Percentiles rank a stretch among this genome's conserved stretches.
Conservation (phyloP, 2,329 filamentous ascomycete species). For the Rhynchosporium secalis region DNA sequence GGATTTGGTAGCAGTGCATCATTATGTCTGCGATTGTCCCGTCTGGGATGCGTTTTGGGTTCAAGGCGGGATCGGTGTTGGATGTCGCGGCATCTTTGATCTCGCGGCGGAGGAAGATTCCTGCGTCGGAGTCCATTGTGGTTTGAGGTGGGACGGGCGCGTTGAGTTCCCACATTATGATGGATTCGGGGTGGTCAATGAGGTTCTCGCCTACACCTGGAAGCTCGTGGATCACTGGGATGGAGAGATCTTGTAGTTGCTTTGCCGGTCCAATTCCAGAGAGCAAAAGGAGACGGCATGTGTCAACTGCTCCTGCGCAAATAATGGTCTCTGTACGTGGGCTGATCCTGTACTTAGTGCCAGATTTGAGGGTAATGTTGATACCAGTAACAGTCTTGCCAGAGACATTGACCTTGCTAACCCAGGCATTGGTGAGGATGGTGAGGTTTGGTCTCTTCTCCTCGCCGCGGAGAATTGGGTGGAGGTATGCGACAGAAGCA, state of each 20-base stretch:
- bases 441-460: constrained; percentile 83
- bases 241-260: constrained; percentile 39
- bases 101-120: constrained; percentile 75
- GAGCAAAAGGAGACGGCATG: constrained; percentile 43
- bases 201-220: constrained; percentile 43
- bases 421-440: constrained; percentile 84
- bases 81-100: constrained; percentile 59
- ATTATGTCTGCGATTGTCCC: constrained; percentile 81
- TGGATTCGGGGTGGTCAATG: constrained; percentile 41
- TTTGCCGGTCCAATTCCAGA: constrained; percentile 42
- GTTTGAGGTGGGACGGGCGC: constrained; percentile 43
- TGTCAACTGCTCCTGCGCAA: constrained; percentile 43
- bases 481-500: constrained; percentile 88
- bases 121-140: constrained; percentile 53
- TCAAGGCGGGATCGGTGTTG: constrained; percentile 46
- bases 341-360: constrained; percentile 55
- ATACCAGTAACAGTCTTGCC: constrained; percentile 72
- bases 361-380: constrained; percentile 60
- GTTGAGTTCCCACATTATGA: constrained; percentile 53
- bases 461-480: constrained; percentile 81
- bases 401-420: constrained; percentile 74
- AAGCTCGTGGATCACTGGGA: constrained; percentile 38
- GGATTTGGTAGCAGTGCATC: constrained; percentile 98
- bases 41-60: constrained; percentile 52
- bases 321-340: constrained; percentile 69